Percentiles rank a stretch among this genome's conserved stretches.
Evolutionary conservation across 2,329 filamentous ascomycete species (phyloP).

Genomic region (Aspergillus floridensis): DNA sequence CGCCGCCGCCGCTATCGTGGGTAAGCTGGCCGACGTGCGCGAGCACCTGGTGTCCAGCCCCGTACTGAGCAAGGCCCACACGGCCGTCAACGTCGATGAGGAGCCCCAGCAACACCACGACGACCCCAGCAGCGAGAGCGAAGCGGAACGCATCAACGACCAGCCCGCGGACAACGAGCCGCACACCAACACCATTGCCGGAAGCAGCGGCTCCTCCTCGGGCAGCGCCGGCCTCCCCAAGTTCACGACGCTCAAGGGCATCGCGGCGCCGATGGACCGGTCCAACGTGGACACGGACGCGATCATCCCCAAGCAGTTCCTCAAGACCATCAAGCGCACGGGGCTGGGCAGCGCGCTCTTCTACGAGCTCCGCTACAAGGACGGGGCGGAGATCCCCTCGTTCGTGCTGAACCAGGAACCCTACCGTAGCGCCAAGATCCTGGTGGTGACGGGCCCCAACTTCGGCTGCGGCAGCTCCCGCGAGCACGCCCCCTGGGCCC

Average conservation of each 20-base stretch:
- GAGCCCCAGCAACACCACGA: slow-evolving; percentile 55
- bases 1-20: slow-evolving; percentile 82
- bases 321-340: slow-evolving; percentile 98
- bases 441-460: slow-evolving; percentile 87
- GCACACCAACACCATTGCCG: slow-evolving; percentile 58
- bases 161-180: slow-evolving; percentile 61
- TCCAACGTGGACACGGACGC: slow-evolving; percentile 97
- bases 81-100: slow-evolving; percentile 56
- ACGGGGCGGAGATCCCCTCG: slow-evolving; percentile 70
- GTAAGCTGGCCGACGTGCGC: slow-evolving; percentile 88
- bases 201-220: slow-evolving; percentile 39
- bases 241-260: slow-evolving; percentile 79
- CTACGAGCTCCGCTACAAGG: slow-evolving; percentile 76
- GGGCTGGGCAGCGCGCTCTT: slow-evolving; percentile 88
- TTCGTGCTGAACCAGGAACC: slow-evolving; percentile 91
- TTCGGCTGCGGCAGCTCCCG: slow-evolving; percentile 92
- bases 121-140: slow-evolving; percentile 59
- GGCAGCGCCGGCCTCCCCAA: slow-evolving; percentile 68
- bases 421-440: slow-evolving; percentile 79
- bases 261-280: slow-evolving; percentile 81
- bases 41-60: slow-evolving; percentile 60
- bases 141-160: slow-evolving; percentile 63
- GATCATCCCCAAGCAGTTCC: slow-evolving; percentile 98
- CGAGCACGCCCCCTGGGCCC: slow-evolving; percentile 95
- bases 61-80: slow-evolving; percentile 51